Conservation (phyloP, 441 rosid species). For the Populus hybrid region DNA sequence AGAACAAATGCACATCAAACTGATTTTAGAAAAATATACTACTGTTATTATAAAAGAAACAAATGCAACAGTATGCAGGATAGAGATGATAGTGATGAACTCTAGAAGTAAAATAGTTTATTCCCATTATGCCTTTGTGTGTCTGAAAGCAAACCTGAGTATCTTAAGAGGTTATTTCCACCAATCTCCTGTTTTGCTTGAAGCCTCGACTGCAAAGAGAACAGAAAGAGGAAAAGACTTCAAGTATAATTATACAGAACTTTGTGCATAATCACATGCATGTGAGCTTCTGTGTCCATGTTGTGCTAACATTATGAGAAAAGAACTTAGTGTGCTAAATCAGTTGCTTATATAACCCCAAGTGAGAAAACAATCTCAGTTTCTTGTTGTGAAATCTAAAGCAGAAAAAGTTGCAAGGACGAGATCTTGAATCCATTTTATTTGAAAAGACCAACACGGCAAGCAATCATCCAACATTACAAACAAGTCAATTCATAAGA, state of each 20-base stretch:
- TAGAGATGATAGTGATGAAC: background rate
- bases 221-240: conserved; percentile 17
- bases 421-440: conserved; percentile 1
- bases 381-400: background rate
- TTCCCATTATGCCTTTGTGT: background rate
- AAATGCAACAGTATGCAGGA: background rate
- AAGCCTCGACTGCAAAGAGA: conserved; percentile 56
- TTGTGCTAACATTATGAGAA: background rate
- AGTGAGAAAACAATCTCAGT: background rate
- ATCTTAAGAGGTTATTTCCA: conserved; percentile 52
- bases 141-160: conserved; percentile 47
- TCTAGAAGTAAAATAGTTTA: background rate
- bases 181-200: conserved; percentile 82
- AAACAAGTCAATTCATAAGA: background rate
- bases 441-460: background rate
- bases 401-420: background rate
- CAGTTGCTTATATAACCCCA: background rate
- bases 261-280: background rate
- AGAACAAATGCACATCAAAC: background rate
- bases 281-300: background rate
- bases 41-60: too few relatives aligned
- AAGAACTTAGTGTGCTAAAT: background rate
- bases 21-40: too few relatives aligned
- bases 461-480: background rate
- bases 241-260: background rate